These are phyloP conservation scores for Euphorbia pulcherrima DNA, from an alignment of 345 rosid species.

Conservation along the genomic window DNA sequence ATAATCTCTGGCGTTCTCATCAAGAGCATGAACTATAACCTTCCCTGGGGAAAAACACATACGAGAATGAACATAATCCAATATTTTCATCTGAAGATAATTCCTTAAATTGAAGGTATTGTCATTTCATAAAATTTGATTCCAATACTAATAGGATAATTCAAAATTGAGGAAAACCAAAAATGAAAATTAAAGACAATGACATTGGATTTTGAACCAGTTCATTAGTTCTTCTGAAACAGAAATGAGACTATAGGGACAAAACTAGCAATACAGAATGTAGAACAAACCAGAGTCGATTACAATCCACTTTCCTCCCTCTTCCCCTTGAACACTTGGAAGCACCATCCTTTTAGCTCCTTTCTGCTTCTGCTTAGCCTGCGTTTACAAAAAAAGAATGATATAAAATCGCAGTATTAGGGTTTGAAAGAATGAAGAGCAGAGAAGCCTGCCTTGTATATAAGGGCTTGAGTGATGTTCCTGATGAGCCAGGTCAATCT, in stretches of 20 bases:
- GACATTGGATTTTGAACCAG: neutral
- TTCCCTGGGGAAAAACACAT: conserved; percentile 43
- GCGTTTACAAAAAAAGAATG: neutral
- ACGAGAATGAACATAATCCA: neutral
- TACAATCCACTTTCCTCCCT: conserved; percentile 81
- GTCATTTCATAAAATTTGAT: neutral
- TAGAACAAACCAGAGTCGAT: conserved; percentile 65
- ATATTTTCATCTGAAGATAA: neutral
- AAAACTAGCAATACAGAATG: neutral
- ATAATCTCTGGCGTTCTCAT: conserved; percentile 85
- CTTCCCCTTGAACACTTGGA: conserved; percentile 67
- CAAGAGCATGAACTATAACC: conserved; percentile 84
- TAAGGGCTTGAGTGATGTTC: conserved; percentile 80
- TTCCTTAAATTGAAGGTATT: neutral
- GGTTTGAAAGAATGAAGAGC: neutral
- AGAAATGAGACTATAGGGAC: neutral
- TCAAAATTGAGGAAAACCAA: neutral
- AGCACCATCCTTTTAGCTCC: conserved; percentile 55
- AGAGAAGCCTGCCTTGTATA: conserved; percentile 44
- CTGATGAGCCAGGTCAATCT: conserved; percentile 85
- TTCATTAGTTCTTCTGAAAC: neutral
- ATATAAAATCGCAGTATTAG: neutral
- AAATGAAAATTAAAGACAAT: neutral
- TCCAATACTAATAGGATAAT: neutral
- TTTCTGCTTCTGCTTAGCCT: conserved; percentile 85